Conservation (phyloP, 2,329 filamentous ascomycete genomes). For the Knufia petricola region DNA sequence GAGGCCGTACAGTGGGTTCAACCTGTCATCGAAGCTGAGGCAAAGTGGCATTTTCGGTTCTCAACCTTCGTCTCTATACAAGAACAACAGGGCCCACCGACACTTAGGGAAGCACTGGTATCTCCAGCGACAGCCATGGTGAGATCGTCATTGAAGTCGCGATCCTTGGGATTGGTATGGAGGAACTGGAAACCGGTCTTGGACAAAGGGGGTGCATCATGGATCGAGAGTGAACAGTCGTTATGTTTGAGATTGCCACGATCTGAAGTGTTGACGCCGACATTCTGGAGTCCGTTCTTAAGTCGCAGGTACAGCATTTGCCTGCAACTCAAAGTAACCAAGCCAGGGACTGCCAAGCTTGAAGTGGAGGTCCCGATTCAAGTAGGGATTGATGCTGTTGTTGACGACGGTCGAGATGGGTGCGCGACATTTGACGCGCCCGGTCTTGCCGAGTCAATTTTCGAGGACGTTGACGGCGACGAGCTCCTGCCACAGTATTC, state of each 20-base stretch:
- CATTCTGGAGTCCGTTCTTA: constrained; percentile 7
- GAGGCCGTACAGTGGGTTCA: neutral
- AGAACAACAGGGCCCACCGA: constrained; percentile 71
- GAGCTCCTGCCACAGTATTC: constrained; percentile 6
- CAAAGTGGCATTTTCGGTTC: constrained; percentile 45
- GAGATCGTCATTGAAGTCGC: neutral
- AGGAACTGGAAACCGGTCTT: neutral
- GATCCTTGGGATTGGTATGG: neutral
- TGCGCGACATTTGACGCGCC: neutral
- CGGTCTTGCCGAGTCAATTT: neutral
- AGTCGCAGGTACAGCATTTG: constrained; percentile 5
- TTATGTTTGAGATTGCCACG: constrained; percentile 2
- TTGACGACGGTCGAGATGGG: neutral
- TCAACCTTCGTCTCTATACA: constrained; percentile 74
- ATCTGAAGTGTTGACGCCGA: constrained; percentile 7
- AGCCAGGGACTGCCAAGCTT: constrained; percentile 4
- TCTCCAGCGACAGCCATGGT: constrained; percentile 4
- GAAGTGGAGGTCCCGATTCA: constrained; percentile 6
- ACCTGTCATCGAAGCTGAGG: neutral
- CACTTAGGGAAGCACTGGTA: neutral
- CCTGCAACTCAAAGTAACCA: neutral
- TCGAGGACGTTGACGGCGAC: constrained; percentile 3
- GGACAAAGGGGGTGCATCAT: neutral
- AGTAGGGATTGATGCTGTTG: neutral
- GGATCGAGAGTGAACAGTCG: constrained; percentile 5